These are phyloP conservation scores for Cytospora chrysosperma DNA, from an alignment of 2,329 filamentous ascomycete species.

Conservation along the genomic window DNA sequence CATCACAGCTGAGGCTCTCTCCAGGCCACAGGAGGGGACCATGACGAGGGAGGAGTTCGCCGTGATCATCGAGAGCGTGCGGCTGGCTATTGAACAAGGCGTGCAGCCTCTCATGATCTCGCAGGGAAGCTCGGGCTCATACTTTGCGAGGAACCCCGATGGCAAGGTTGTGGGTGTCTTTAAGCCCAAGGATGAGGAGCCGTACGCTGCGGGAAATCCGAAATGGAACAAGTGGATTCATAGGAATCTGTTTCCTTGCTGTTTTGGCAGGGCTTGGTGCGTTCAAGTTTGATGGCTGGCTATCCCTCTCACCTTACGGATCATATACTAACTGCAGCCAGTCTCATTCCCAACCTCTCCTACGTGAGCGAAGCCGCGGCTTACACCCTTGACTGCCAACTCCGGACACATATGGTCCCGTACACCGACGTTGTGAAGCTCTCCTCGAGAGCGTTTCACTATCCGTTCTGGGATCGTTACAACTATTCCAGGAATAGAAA, in stretches of 20 bases:
- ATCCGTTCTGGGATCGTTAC: slow-evolving; percentile 94
- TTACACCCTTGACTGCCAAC: slow-evolving; percentile 87
- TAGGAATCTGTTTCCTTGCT: slow-evolving; percentile 94
- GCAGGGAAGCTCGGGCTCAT: slow-evolving; percentile 95
- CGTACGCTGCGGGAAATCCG: slow-evolving; percentile 92
- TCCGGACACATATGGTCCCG: slow-evolving; percentile 88
- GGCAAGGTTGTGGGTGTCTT: slow-evolving; percentile 97
- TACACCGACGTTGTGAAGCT: slow-evolving; percentile 95
- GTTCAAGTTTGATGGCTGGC: not conserved
- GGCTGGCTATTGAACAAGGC: slow-evolving; percentile 82
- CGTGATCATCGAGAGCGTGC: slow-evolving; percentile 84
- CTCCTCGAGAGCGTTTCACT: slow-evolving; percentile 96
- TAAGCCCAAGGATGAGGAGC: slow-evolving; percentile 98
- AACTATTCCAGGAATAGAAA: slow-evolving; percentile 87
- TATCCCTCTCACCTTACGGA: not conserved
- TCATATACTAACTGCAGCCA: slow-evolving; percentile 30
- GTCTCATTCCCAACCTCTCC: slow-evolving; percentile 92
- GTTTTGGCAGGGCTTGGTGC: slow-evolving; percentile 86
- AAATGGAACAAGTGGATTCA: slow-evolving; percentile 99
- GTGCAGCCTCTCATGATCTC: slow-evolving; percentile 94
- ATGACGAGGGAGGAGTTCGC: slow-evolving; percentile 84
- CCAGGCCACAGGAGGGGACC: slow-evolving; percentile 60
- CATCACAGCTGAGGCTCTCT: slow-evolving; percentile 71
- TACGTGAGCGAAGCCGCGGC: slow-evolving; percentile 98
- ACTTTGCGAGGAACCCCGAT: slow-evolving; percentile 88